Percentiles rank a stretch among this genome's conserved stretches.
Evolutionary conservation across 1,139 yeast genomes (phyloP).

Genomic region (Citeromyces hawaiiensis): DNA sequence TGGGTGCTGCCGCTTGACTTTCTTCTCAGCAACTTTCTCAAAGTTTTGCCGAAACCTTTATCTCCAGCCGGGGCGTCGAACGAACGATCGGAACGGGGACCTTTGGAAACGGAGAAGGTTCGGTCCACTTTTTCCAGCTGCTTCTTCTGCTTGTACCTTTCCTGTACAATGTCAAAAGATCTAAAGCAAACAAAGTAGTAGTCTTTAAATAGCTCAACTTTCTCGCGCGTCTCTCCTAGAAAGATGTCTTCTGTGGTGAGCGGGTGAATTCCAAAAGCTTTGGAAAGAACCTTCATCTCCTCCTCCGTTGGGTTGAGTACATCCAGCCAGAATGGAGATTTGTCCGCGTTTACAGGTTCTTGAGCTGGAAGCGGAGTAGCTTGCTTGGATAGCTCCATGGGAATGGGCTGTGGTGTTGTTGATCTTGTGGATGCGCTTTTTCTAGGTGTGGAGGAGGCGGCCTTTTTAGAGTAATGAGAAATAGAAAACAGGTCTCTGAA

Average conservation of each 20-base stretch:
- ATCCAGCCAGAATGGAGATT: constrained; percentile 80
- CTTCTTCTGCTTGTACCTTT: constrained; percentile 36
- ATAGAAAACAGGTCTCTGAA: constrained; percentile 35
- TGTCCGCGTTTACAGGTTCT: constrained; percentile 8
- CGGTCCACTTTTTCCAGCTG: constrained; percentile 13
- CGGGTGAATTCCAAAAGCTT: constrained; percentile 91
- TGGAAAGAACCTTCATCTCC: constrained; percentile 86
- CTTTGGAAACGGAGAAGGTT: constrained; percentile 18
- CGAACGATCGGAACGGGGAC: neutral
- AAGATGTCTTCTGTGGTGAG: constrained; percentile 93
- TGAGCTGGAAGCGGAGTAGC: constrained; percentile 1
- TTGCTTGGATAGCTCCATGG: constrained; percentile 1
- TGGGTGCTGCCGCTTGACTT: constrained; percentile 1
- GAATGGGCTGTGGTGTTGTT: neutral
- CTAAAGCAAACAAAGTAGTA: constrained; percentile 91
- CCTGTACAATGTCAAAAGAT: constrained; percentile 79
- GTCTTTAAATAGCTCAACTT: constrained; percentile 81
- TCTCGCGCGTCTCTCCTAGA: constrained; percentile 88
- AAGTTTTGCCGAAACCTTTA: neutral
- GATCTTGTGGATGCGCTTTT: constrained; percentile 1
- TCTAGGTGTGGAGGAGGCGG: neutral
- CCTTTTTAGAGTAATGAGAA: constrained; percentile 16
- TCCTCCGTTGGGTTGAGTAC: constrained; percentile 89
- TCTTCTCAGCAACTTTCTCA: constrained; percentile 2
- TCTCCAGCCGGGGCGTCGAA: constrained; percentile 3